Evolutionary conservation across 805 yeast species (phyloP), one percentile per base, ranked within the genome.

Genomic region (Sungouiozyma intestinalis): DNA sequence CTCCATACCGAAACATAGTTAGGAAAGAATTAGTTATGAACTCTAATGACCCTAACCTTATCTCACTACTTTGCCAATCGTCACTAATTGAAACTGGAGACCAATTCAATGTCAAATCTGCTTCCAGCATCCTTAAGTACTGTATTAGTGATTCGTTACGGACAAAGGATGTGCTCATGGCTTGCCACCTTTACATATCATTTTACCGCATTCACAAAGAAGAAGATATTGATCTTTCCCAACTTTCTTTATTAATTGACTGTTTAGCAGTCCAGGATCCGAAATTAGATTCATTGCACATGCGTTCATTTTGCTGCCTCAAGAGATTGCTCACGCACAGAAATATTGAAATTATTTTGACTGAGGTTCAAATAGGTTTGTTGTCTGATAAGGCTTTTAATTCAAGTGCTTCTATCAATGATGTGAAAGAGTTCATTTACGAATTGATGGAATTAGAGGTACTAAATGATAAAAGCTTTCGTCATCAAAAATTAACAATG

Each of bases 361-460:
- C 50, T 0, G 38, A 43, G 14, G 38, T 36, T 11, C 59, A 58
- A 33, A 43, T 50, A 2, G 41, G 45, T 2, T 32, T 49, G 11
- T 29, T 58, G n/a, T 48, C 50, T 32, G 45, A 48, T 21, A 57
- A 56, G 34, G 56, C 59, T 2, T 32, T 53, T 29, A 48, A 56
- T 1, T 27, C 47, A 16, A 47, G 45, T 14, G 34, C 45, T 8
- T 19, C 39, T 1, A 48, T 52, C 2, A 15, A 46, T 11, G 17
- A 51, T 14, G 40, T 47, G 3, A 55, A 58, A 38, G 34, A 36
- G 9, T 40, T 47, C 1, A 44, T 57, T 7, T 40, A 38, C 11
- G 41, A 41, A 18, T 20, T 56, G 7, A 45, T 55, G 49, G 44
- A 45, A 33, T 33, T 40, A 15, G 42, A 42, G 8, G 13, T 35